phyloP scores from a whole-genome alignment of 2,329 filamentous ascomycete genomes.

The Aspergillus sp. region DNA sequence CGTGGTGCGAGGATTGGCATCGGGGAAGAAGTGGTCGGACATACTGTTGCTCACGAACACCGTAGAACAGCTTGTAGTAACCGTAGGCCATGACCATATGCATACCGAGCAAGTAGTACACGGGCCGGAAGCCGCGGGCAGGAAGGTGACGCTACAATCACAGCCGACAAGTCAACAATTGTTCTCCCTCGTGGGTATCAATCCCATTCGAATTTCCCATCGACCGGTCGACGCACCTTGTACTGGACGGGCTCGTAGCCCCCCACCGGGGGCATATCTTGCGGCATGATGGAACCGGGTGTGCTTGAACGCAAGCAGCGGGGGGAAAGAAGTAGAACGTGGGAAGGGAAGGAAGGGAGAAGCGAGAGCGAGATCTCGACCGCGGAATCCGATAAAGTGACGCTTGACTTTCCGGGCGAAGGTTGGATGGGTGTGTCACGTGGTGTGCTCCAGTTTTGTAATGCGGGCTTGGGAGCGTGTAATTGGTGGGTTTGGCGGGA shows the following conservation, averaged over 20 bases:
- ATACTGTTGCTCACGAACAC: constrained; percentile 87
- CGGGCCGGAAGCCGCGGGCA: constrained; percentile 79
- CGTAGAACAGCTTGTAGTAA: constrained; percentile 77
- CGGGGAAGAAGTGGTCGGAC: constrained; percentile 26
- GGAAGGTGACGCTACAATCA: constrained; percentile 74
- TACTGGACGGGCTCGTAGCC: constrained; percentile 97
- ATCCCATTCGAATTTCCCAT: not conserved
- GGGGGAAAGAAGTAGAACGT: constrained; percentile 3
- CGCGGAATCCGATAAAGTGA: constrained; percentile 23
- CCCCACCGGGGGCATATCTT: constrained; percentile 93
- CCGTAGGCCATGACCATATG: constrained; percentile 78
- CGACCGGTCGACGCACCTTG: constrained; percentile 56
- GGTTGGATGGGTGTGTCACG: constrained; percentile 15
- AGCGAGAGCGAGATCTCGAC: constrained; percentile 11
- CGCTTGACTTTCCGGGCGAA: not conserved
- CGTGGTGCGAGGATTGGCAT: not conserved
- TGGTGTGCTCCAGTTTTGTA: constrained; percentile 18
- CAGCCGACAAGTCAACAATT: not conserved
- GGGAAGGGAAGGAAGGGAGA: constrained; percentile 4
- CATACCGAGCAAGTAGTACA: constrained; percentile 68
- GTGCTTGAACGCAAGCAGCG: constrained; percentile 1
- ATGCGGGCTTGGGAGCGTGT: constrained; percentile 19
- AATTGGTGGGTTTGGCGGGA: constrained; percentile 19
- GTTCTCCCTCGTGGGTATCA: not conserved
- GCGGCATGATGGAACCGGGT: constrained; percentile 61